phyloP scores from a whole-genome alignment of 1,139 yeast species.

The Yamadazyma diospyri region DNA sequence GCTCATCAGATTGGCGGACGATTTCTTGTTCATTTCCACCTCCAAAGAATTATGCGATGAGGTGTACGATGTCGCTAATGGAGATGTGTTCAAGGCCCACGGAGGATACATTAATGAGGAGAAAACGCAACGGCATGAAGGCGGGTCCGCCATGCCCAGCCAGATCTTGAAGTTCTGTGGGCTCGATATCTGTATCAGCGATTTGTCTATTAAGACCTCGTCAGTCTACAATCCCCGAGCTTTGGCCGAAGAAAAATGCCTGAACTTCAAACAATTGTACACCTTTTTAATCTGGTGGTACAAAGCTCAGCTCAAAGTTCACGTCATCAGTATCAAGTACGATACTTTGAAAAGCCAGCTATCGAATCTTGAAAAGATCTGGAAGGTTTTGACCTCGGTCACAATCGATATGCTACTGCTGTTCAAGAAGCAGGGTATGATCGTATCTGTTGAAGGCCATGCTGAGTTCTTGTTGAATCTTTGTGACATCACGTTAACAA shows the following conservation, averaged over 20 bases:
- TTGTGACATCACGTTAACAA: slow-evolving; percentile 5
- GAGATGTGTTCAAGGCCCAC: slow-evolving; percentile 39
- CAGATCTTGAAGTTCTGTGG: slow-evolving; percentile 29
- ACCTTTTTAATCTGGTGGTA: slow-evolving; percentile 16
- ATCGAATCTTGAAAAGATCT: slow-evolving; percentile 11
- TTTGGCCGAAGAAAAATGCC: slow-evolving; percentile 13
- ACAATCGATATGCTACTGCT: slow-evolving; percentile 2
- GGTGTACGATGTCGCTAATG: slow-evolving; percentile 18
- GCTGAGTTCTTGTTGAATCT: slow-evolving; percentile 5
- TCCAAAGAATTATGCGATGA: slow-evolving; percentile 17
- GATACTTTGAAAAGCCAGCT: slow-evolving; percentile 10
- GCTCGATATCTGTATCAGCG: slow-evolving; percentile 20
- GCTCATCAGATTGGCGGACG: slow-evolving; percentile 76
- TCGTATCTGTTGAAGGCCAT: slow-evolving; percentile 3
- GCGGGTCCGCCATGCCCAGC: slow-evolving; percentile 3
- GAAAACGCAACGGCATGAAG: slow-evolving; percentile 41
- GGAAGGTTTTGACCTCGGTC: slow-evolving; percentile 9
- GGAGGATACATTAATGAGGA: slow-evolving; percentile 58
- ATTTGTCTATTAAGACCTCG: slow-evolving; percentile 14
- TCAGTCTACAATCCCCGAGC: slow-evolving; percentile 11
- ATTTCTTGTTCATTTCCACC: slow-evolving; percentile 68
- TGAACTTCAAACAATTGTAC: slow-evolving; percentile 16
- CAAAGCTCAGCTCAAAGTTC: slow-evolving; percentile 14
- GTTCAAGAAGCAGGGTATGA: slow-evolving; percentile 3
- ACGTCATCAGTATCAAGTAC: slow-evolving; percentile 11